Conservation (phyloP, 257 asterid species). For the Verbena officinalis region DNA sequence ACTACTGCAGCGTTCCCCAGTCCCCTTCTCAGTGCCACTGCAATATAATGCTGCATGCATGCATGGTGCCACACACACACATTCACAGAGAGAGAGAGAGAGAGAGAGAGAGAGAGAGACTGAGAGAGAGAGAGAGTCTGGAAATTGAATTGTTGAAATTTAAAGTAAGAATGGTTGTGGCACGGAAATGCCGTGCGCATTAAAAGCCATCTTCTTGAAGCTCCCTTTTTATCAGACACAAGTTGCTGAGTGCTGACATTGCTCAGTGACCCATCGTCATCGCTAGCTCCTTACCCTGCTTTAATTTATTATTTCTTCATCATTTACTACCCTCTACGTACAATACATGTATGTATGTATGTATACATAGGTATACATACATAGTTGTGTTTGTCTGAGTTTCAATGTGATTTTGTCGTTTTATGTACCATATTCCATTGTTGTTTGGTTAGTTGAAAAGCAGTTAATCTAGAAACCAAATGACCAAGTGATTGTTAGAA, state of each 20-base stretch:
- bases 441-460: background rate
- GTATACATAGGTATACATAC: background rate
- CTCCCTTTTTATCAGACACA: constrained; percentile 23
- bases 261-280: constrained; percentile 18
- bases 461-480: background rate
- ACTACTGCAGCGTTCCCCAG: constrained; percentile 3
- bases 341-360: background rate
- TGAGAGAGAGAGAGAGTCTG: background rate
- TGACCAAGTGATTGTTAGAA: background rate
- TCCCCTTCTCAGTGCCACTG: background rate
- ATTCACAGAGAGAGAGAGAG: background rate
- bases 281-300: background rate
- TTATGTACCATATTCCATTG: background rate
- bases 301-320: constrained; percentile 1
- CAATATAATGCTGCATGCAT: background rate
- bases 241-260: constrained; percentile 32
- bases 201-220: constrained; percentile 37
- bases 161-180: background rate
- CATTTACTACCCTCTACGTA: constrained; percentile 24
- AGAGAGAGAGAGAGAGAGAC: background rate
- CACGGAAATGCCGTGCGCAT: constrained; percentile 49
- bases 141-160: background rate
- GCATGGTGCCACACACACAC: background rate
- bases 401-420: background rate
- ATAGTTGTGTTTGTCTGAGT: too few species aligned